These are phyloP conservation scores for Inga leiocalycina DNA, from an alignment of 306 rosid species.

Conservation along the genomic window DNA sequence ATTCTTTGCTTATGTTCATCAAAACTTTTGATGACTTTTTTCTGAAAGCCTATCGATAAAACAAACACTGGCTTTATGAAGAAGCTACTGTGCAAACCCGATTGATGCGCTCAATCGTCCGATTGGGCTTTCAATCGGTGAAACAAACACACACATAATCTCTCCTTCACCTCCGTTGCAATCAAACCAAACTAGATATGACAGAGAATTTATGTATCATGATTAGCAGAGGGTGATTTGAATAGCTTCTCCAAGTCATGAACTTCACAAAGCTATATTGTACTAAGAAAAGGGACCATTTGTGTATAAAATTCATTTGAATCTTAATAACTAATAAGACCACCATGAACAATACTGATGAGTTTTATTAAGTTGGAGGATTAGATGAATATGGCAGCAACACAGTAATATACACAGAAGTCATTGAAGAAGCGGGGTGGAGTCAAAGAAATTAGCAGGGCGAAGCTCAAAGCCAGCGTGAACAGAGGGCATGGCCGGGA, in stretches of 20 bases:
- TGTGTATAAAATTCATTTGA: neutral
- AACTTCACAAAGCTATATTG: neutral
- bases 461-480: slow-evolving; percentile 83
- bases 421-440: slow-evolving; percentile 53
- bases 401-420: neutral
- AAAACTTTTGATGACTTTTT: too few relatives aligned
- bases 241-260: neutral
- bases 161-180: too few relatives aligned
- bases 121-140: too few relatives aligned
- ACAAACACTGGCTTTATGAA: too few relatives aligned
- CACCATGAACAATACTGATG: neutral
- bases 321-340: neutral
- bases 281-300: neutral
- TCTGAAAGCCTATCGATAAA: too few relatives aligned
- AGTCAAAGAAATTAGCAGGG: slow-evolving; percentile 83
- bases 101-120: too few relatives aligned
- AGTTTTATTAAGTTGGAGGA: neutral
- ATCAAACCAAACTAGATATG: too few relatives aligned
- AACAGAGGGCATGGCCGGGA: slow-evolving; percentile 76
- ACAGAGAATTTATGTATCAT: neutral
- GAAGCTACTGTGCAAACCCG: too few relatives aligned
- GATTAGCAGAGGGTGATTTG: neutral
- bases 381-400: neutral
- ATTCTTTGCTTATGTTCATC: too few relatives aligned
- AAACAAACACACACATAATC: too few relatives aligned